A percentile compares a stretch with the other conserved stretches of the same genome.
phyloP scores from a whole-genome alignment of 257 asterid genomes.

The Anisodus tanguticus region DNA sequence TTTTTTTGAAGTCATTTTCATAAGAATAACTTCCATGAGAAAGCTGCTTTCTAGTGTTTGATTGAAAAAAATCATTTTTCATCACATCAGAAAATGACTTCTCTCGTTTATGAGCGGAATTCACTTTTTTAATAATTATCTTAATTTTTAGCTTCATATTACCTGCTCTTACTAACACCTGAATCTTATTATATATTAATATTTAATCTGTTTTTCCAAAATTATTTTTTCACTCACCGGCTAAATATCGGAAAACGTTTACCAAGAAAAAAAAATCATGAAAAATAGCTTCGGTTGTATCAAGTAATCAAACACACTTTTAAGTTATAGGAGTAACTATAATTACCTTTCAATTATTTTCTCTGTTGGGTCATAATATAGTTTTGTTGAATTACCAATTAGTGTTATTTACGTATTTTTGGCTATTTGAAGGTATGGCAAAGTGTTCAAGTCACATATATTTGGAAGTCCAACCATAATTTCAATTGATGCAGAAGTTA shows the following conservation, averaged over 20 bases:
- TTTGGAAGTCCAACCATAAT: slow-evolving; percentile 84
- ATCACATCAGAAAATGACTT: background rate
- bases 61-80: background rate
- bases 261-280: too few relatives aligned
- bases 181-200: background rate
- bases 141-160: background rate
- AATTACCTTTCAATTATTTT: background rate
- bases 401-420: background rate
- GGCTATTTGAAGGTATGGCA: slow-evolving; percentile 65
- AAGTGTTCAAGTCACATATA: slow-evolving; percentile 85
- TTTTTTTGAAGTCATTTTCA: background rate
- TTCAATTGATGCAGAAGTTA: slow-evolving; percentile 90
- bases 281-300: too few relatives aligned
- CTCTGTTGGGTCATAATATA: background rate
- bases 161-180: background rate
- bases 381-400: background rate
- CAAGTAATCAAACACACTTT: too few relatives aligned
- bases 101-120: background rate
- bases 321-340: too few relatives aligned
- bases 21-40: background rate
- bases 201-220: background rate
- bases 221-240: background rate
- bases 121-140: background rate
- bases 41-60: background rate
- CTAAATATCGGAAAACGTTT: background rate